phyloP scores from a whole-genome alignment of 1,284 basidiomycete genomes.

The Spongispora temasekensis region DNA sequence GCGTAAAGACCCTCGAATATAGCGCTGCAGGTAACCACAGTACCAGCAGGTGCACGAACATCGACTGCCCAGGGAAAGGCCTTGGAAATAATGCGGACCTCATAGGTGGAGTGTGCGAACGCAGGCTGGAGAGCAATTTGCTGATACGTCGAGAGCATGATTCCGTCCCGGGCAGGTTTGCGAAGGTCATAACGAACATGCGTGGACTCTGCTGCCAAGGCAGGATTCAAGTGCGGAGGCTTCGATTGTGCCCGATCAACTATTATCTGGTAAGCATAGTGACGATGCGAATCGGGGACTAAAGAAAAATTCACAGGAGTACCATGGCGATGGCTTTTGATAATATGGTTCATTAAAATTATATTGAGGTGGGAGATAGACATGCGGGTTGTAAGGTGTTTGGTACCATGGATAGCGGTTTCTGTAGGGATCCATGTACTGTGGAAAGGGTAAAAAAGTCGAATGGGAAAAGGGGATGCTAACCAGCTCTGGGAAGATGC shows the following conservation, averaged over 20 bases:
- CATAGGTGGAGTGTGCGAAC: conserved; percentile 32
- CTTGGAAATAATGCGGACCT: conserved; percentile 53
- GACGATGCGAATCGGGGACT: background rate
- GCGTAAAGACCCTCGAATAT: conserved; percentile 54
- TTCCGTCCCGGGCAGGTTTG: conserved; percentile 41
- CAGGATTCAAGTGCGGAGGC: conserved; percentile 48
- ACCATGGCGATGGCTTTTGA: conserved; percentile 18
- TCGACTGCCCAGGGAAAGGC: conserved; percentile 63
- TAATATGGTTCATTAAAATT: conserved; percentile 17
- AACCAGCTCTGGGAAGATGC: too few relatives aligned
- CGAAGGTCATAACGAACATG: conserved; percentile 51
- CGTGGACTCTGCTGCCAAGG: conserved; percentile 52
- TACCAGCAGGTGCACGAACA: conserved; percentile 39
- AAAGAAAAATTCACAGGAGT: conserved; percentile 16
- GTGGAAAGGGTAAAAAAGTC: background rate
- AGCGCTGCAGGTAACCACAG: conserved; percentile 48
- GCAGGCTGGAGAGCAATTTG: conserved; percentile 39
- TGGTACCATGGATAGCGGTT: conserved; percentile 27
- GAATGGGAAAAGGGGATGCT: conserved; percentile 1
- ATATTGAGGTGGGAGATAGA: conserved; percentile 29
- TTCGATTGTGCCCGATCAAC: conserved; percentile 28
- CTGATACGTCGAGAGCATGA: conserved; percentile 45
- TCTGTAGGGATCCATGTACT: conserved; percentile 26
- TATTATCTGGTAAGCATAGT: too few relatives aligned
- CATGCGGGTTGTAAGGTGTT: conserved; percentile 33